Conservation (phyloP, 1,284 basidiomycete genomes). For the Trichosporon coremiiforme region DNA sequence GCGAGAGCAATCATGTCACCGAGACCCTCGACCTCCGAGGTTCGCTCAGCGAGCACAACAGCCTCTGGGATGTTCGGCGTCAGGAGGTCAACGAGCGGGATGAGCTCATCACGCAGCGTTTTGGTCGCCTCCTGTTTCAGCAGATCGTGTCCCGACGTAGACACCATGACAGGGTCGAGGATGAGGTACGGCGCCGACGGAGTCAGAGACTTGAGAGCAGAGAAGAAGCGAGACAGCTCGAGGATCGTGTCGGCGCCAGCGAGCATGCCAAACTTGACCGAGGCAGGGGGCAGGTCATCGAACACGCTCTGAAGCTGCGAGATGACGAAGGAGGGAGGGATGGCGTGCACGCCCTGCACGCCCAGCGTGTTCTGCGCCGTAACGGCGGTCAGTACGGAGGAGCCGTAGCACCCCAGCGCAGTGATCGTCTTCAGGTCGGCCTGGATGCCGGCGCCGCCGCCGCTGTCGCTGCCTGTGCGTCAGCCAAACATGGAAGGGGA, state of each 20-base stretch:
- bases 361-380: constrained; percentile 90
- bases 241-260: constrained; percentile 57
- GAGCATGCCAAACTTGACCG: constrained; percentile 92
- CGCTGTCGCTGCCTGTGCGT: constrained; percentile 63
- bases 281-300: constrained; percentile 72
- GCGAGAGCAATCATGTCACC: constrained; percentile 69
- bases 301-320: constrained; percentile 71
- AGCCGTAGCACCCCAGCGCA: constrained; percentile 77
- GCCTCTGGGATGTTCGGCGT: constrained; percentile 90
- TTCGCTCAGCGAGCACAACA: constrained; percentile 59
- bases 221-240: constrained; percentile 49
- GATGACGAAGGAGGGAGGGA: constrained; percentile 69
- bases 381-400: constrained; percentile 83
- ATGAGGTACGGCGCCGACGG: constrained; percentile 62
- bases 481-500: neutral
- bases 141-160: constrained; percentile 83
- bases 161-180: constrained; percentile 89
- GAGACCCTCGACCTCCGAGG: constrained; percentile 60
- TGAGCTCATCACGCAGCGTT: constrained; percentile 62
- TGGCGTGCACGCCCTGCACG: constrained; percentile 70
- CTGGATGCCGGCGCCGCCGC: constrained; percentile 83
- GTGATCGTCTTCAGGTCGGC: constrained; percentile 83
- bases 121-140: constrained; percentile 62
- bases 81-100: constrained; percentile 73
- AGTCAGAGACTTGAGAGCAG: constrained; percentile 18